These are phyloP conservation scores for Pseudocercospora ulei DNA, from an alignment of 2,329 filamentous ascomycete genomes.

Conservation along the genomic window DNA sequence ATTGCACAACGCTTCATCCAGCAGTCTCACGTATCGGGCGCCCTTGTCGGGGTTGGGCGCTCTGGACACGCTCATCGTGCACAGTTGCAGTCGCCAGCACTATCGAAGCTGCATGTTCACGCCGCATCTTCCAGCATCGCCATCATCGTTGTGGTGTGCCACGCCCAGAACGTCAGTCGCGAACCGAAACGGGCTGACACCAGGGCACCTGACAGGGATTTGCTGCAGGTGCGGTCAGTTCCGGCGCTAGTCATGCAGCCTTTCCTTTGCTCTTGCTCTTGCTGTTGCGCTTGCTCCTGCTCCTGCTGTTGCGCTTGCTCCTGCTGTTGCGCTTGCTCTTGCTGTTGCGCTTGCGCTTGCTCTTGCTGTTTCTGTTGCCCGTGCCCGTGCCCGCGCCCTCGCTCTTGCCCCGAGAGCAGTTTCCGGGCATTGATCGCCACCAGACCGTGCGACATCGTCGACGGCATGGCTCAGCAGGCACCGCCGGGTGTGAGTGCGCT, in stretches of 20 bases:
- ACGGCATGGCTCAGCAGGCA: constrained; percentile 14
- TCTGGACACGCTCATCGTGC: constrained; percentile 26
- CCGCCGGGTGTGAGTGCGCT: constrained; percentile 40
- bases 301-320: not conserved
- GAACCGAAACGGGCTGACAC: not conserved
- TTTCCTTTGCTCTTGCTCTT: not conserved
- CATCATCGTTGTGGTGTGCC: not conserved
- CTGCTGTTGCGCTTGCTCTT: not conserved
- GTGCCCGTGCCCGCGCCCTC: too few relatives aligned
- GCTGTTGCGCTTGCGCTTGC: not conserved
- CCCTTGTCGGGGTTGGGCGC: constrained; percentile 51
- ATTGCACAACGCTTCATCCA: constrained; percentile 80
- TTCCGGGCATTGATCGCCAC: too few relatives aligned
- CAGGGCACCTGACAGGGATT: not conserved
- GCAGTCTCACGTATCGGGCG: constrained; percentile 65
- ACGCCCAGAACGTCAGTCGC: too few relatives aligned
- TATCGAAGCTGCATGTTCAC: constrained; percentile 19
- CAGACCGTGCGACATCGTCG: too few relatives aligned
- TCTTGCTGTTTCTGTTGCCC: too few relatives aligned
- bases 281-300: not conserved
- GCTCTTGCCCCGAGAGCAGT: too few relatives aligned
- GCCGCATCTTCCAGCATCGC: not conserved
- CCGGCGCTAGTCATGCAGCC: constrained; percentile 6
- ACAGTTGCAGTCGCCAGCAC: constrained; percentile 12
- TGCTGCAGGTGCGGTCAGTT: constrained; percentile 2